These are phyloP conservation scores for Talaromyces sp. DNA, from an alignment of 2,329 filamentous ascomycete species.

Conservation along the genomic window DNA sequence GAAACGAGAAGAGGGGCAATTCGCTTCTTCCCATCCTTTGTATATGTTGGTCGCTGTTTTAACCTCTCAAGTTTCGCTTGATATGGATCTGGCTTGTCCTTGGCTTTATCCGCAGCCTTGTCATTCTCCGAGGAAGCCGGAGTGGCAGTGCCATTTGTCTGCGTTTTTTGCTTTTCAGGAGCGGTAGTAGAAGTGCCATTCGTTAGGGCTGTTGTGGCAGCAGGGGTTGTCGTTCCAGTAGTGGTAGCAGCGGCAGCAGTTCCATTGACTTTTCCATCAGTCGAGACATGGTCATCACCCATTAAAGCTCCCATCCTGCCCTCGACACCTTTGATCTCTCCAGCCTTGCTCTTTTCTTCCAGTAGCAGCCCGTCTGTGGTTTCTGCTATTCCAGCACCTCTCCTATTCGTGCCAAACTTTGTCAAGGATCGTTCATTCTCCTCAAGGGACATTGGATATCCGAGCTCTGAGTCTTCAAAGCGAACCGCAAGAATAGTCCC, in stretches of 20 bases:
- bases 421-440: conserved; percentile 91
- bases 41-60: conserved; percentile 89
- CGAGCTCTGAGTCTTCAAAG: conserved; percentile 83
- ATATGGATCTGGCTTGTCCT: conserved; percentile 48
- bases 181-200: conserved; percentile 42
- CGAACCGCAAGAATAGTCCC: conserved; percentile 76
- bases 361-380: conserved; percentile 82
- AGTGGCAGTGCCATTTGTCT: conserved; percentile 31
- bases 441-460: conserved; percentile 76
- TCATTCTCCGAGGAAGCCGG: conserved; percentile 27
- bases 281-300: conserved; percentile 66
- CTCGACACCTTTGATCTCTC: conserved; percentile 82
- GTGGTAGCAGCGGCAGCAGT: conserved; percentile 27
- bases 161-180: conserved; percentile 26
- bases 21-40: conserved; percentile 94
- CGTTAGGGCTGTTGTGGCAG: conserved; percentile 17
- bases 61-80: conserved; percentile 60
- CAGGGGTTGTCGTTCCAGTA: neutral
- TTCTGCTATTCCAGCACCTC: conserved; percentile 85
- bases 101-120: conserved; percentile 31
- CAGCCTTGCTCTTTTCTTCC: conserved; percentile 88
- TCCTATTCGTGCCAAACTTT: conserved; percentile 84
- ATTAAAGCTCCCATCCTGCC: conserved; percentile 98
- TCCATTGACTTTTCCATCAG: conserved; percentile 50
- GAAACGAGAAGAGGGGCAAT: conserved; percentile 90